These are phyloP conservation scores for Cytidiella melzeri DNA, from an alignment of 768 basidiomycete species.

Conservation along the genomic window DNA sequence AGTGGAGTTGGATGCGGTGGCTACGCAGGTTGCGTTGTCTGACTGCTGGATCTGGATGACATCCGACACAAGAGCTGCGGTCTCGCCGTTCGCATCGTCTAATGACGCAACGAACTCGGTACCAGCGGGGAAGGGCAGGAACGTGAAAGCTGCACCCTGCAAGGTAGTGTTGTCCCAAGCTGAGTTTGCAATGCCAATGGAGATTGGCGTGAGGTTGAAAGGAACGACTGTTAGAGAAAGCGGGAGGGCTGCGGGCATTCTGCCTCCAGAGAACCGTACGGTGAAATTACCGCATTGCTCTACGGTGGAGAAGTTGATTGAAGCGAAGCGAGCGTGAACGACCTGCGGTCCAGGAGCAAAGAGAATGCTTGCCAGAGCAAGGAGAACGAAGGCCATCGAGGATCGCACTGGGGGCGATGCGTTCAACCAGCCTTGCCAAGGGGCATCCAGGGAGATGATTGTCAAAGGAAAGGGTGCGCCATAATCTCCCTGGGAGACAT, in stretches of 20 bases:
- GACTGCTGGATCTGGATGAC: slow-evolving; percentile 40
- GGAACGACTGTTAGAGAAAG: slow-evolving; percentile 48
- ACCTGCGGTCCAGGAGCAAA: slow-evolving; percentile 21
- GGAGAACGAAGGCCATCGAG: slow-evolving; percentile 18
- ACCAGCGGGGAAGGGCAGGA: slow-evolving; percentile 45
- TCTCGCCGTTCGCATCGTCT: slow-evolving; percentile 38
- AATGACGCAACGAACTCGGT: slow-evolving; percentile 51
- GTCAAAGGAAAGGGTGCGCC: not conserved
- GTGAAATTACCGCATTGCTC: slow-evolving; percentile 48
- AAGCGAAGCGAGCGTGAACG: slow-evolving; percentile 23
- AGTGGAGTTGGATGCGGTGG: slow-evolving; percentile 6
- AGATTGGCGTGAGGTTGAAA: slow-evolving; percentile 42
- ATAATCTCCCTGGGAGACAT: too few species aligned
- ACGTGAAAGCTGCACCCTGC: slow-evolving; percentile 39
- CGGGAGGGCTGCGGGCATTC: slow-evolving; percentile 30
- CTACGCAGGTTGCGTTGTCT: slow-evolving; percentile 37
- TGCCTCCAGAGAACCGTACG: slow-evolving; percentile 39
- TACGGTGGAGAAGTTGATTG: slow-evolving; percentile 34
- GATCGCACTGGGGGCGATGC: slow-evolving; percentile 1
- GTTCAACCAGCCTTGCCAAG: not conserved
- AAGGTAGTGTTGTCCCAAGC: slow-evolving; percentile 30
- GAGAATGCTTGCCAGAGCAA: slow-evolving; percentile 13
- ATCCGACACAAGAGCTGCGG: slow-evolving; percentile 40
- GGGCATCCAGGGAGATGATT: slow-evolving; percentile 1
- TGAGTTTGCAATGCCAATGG: slow-evolving; percentile 38